Evolutionary conservation across 345 rosid genomes (phyloP).

Genomic region (Populus euphratica): DNA sequence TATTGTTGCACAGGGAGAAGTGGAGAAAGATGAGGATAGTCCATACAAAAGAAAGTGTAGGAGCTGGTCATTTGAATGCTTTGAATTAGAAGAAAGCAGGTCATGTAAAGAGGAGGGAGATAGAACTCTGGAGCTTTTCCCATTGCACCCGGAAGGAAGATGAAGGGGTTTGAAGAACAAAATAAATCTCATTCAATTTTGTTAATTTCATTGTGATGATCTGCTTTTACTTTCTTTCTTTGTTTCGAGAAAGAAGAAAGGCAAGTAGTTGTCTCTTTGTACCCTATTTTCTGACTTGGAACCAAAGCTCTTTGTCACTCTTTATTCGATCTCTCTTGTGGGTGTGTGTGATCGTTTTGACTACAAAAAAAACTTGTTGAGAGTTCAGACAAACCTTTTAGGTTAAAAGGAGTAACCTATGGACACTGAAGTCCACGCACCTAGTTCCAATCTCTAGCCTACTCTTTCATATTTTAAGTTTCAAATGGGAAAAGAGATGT

Average conservation of each 20-base stretch:
- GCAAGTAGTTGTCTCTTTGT: slow-evolving; percentile 16
- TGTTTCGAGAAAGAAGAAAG: slow-evolving; percentile 11
- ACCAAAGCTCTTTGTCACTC: slow-evolving; percentile 22
- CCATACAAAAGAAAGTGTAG: slow-evolving; percentile 83
- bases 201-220: background rate
- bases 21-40: slow-evolving; percentile 47
- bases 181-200: background rate
- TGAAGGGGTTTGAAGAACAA: slow-evolving; percentile 12
- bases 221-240: slow-evolving; percentile 10
- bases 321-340: background rate
- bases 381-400: slow-evolving; percentile 30
- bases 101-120: slow-evolving; percentile 44
- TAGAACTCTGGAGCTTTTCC: slow-evolving; percentile 92
- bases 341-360: slow-evolving; percentile 25
- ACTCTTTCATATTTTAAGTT: slow-evolving; percentile 9
- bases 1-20: slow-evolving; percentile 31
- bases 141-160: slow-evolving; percentile 91
- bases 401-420: slow-evolving; percentile 36
- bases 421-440: slow-evolving; percentile 69
- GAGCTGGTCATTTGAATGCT: slow-evolving; percentile 73
- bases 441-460: slow-evolving; percentile 22
- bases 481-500: slow-evolving; percentile 23
- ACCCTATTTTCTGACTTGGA: slow-evolving; percentile 22
- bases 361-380: slow-evolving; percentile 14
- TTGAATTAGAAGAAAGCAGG: slow-evolving; percentile 46